Conservation (phyloP, 2,329 filamentous ascomycete species). For the Calonectria crousiana region DNA sequence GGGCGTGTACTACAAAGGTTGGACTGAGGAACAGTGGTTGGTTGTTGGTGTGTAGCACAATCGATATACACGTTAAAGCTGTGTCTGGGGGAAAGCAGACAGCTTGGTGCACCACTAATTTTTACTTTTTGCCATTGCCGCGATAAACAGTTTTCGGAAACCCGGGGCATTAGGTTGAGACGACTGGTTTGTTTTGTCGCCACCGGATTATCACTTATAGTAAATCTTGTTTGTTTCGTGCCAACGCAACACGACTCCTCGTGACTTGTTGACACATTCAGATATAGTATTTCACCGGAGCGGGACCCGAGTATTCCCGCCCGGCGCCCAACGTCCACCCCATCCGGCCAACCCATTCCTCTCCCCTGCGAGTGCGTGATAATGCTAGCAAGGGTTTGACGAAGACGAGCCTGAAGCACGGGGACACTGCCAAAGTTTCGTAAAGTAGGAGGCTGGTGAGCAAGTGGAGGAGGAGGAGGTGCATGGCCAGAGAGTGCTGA, state of each 20-base stretch:
- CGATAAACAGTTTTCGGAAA: slow-evolving; percentile 5
- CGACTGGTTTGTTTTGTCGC: neutral
- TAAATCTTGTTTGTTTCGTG: neutral
- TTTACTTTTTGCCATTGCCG: neutral
- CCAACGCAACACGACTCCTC: neutral
- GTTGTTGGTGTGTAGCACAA: slow-evolving; percentile 1
- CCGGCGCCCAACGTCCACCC: neutral
- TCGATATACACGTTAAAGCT: neutral
- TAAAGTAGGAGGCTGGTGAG: slow-evolving; percentile 9
- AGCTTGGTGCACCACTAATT: neutral
- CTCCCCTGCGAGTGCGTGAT: neutral
- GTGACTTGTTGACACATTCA: neutral
- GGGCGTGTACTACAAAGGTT: neutral
- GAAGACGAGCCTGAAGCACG: neutral
- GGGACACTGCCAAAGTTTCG: slow-evolving; percentile 8
- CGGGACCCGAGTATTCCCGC: slow-evolving; percentile 18
- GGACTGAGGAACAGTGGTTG: neutral
- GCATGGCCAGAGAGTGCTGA: neutral
- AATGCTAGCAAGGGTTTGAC: neutral
- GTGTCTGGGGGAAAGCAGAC: neutral
- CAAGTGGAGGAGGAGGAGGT: slow-evolving; percentile 2
- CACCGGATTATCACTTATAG: neutral
- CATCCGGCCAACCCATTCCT: neutral
- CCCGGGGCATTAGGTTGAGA: neutral
- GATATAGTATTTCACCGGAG: neutral